These are phyloP conservation scores for Lasiosphaeria miniovina DNA, from an alignment of 495 filamentous ascomycete species.

Conservation along the genomic window DNA sequence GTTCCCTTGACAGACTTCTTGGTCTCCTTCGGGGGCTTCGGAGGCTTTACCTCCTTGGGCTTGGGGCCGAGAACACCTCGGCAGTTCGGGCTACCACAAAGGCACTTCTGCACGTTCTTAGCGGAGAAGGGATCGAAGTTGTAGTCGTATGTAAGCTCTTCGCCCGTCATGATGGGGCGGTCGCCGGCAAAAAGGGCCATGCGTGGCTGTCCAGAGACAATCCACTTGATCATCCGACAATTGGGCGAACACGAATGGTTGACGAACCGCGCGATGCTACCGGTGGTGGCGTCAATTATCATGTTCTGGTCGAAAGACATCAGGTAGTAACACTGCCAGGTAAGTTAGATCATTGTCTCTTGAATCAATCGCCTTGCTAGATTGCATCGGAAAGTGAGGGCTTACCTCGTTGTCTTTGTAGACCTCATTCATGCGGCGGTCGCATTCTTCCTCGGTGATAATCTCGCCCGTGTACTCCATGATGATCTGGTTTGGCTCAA, in stretches of 20 bases:
- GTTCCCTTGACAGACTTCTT: slow-evolving; percentile 28
- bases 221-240: slow-evolving; percentile 96
- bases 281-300: slow-evolving; percentile 96
- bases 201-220: slow-evolving; percentile 87
- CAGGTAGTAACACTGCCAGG: slow-evolving; percentile 80
- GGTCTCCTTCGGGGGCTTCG: slow-evolving; percentile 31
- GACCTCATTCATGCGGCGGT: slow-evolving; percentile 83
- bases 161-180: slow-evolving; percentile 81
- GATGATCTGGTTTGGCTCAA: slow-evolving; percentile 88
- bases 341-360: not conserved
- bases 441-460: slow-evolving; percentile 88
- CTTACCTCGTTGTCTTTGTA: slow-evolving; percentile 90
- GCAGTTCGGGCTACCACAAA: slow-evolving; percentile 74
- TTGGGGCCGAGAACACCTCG: slow-evolving; percentile 76
- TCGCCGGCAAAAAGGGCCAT: slow-evolving; percentile 98
- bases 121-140: slow-evolving; percentile 90
- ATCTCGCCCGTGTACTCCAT: slow-evolving; percentile 98
- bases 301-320: slow-evolving; percentile 99
- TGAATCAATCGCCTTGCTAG: too few relatives aligned
- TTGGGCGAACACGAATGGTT: slow-evolving; percentile 98
- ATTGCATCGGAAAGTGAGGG: too few relatives aligned
- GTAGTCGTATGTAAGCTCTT: slow-evolving; percentile 99
- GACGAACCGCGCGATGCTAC: slow-evolving; percentile 94
- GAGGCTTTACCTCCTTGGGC: slow-evolving; percentile 54
- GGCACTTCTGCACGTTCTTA: slow-evolving; percentile 80